These are phyloP conservation scores for Inosperma sp. DNA, from an alignment of 768 basidiomycete genomes.

Conservation along the genomic window DNA sequence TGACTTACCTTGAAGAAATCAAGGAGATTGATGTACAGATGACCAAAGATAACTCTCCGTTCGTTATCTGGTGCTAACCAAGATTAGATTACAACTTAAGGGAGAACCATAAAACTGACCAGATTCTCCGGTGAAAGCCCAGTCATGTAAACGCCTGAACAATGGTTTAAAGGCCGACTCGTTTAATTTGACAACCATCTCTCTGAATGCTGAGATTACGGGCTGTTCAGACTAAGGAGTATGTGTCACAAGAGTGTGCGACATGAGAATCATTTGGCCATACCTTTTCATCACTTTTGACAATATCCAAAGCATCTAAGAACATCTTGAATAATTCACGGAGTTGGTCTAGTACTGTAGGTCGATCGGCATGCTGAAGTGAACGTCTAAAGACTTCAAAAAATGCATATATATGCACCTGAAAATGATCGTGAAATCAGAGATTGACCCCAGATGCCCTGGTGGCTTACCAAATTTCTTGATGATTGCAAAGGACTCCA, in stretches of 20 bases:
- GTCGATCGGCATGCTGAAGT: slow-evolving; percentile 59
- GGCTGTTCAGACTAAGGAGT: slow-evolving; percentile 44
- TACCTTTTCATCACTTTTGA: slow-evolving; percentile 25
- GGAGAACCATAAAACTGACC: slow-evolving; percentile 32
- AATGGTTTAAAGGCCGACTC: slow-evolving; percentile 88
- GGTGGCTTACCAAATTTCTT: slow-evolving; percentile 32
- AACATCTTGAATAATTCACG: slow-evolving; percentile 73
- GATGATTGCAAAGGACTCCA: slow-evolving; percentile 43
- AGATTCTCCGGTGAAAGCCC: slow-evolving; percentile 70
- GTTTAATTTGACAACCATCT: slow-evolving; percentile 88
- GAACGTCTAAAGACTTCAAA: slow-evolving; percentile 65
- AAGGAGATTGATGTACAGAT: slow-evolving; percentile 66
- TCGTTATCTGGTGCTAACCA: slow-evolving; percentile 31
- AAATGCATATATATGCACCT: slow-evolving; percentile 46
- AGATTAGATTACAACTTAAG: background rate
- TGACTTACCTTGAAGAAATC: slow-evolving; percentile 80
- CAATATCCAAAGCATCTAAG: slow-evolving; percentile 68
- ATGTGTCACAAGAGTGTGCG: background rate
- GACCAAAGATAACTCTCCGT: slow-evolving; percentile 69
- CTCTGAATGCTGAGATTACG: slow-evolving; percentile 72
- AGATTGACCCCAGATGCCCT: background rate
- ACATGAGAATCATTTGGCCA: background rate
- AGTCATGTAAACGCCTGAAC: slow-evolving; percentile 89
- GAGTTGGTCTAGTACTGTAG: slow-evolving; percentile 60
- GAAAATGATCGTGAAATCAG: background rate